Percentiles rank a stretch among this genome's conserved stretches.
phyloP scores from a whole-genome alignment of 176 grass and related monocot species.

The Otatea glauca region DNA sequence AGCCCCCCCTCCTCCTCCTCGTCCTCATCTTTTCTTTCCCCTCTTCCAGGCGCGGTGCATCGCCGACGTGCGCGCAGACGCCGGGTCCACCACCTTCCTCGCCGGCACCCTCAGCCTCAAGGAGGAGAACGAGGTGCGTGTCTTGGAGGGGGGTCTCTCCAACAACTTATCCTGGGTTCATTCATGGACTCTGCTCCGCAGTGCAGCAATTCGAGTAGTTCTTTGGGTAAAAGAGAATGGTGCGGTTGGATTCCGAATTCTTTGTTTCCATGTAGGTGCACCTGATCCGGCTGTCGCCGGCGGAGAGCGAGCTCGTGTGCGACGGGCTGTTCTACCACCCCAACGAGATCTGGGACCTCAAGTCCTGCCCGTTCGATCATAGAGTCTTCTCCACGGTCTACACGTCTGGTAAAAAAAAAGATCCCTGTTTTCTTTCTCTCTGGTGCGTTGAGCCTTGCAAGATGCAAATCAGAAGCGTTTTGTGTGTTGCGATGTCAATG shows the following conservation, averaged over 20 bases:
- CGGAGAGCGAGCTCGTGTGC: slow-evolving; percentile 80
- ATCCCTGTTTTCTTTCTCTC: background rate
- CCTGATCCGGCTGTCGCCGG: slow-evolving; percentile 80
- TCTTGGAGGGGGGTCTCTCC: background rate
- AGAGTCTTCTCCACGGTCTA: slow-evolving; percentile 91
- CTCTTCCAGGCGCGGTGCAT: slow-evolving; percentile 83
- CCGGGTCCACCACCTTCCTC: slow-evolving; percentile 83
- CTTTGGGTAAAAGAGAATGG: background rate
- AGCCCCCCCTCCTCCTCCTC: background rate
- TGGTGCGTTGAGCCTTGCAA: slow-evolving; percentile 3
- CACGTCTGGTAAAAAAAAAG: slow-evolving; percentile 71
- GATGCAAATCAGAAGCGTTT: slow-evolving; percentile 6
- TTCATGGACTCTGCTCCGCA: background rate
- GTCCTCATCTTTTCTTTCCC: background rate
- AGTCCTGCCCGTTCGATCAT: slow-evolving; percentile 89
- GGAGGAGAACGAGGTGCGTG: slow-evolving; percentile 91
- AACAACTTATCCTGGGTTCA: background rate
- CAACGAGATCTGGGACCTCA: slow-evolving; percentile 99
- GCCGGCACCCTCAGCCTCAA: slow-evolving; percentile 93
- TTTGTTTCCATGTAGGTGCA: slow-evolving; percentile 69
- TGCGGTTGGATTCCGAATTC: slow-evolving; percentile 42
- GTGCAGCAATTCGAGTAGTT: background rate
- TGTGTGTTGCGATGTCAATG: slow-evolving; percentile 23
- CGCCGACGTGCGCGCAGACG: slow-evolving; percentile 74
- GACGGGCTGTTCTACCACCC: slow-evolving; percentile 97